Percentiles rank a stretch among this genome's conserved stretches.
These are phyloP conservation scores for Termitomyces bulborhizus DNA, from an alignment of 768 basidiomycete species.

Conservation along the genomic window DNA sequence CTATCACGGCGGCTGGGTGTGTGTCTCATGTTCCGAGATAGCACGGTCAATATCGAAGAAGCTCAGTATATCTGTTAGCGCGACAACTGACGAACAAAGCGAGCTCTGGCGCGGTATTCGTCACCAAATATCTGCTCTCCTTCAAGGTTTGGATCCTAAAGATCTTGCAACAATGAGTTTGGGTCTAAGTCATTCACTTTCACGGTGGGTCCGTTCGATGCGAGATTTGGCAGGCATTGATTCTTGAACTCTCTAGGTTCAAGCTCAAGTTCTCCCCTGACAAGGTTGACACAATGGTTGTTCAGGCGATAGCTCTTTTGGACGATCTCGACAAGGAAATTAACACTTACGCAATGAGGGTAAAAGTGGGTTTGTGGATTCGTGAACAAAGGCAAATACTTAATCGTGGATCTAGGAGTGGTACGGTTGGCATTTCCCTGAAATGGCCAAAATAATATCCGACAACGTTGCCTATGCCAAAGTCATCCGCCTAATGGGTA, in stretches of 20 bases:
- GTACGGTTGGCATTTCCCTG: constrained; percentile 99
- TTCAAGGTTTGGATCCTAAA: constrained; percentile 89
- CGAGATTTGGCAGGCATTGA: not conserved
- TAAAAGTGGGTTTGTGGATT: constrained; percentile 64
- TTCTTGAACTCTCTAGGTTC: constrained; percentile 50
- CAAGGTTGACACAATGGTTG: constrained; percentile 99
- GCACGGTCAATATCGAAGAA: constrained; percentile 90
- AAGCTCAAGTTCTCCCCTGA: constrained; percentile 99
- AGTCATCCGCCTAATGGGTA: constrained; percentile 87
- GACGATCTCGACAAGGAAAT: constrained; percentile 99
- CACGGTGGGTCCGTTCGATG: constrained; percentile 49
- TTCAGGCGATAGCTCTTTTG: constrained; percentile 95
- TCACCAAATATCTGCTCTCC: constrained; percentile 74
- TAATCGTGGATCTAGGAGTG: constrained; percentile 67
- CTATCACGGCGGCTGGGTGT: not conserved
- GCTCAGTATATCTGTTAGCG: constrained; percentile 82
- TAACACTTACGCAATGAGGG: constrained; percentile 98
- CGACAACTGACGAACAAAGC: constrained; percentile 42
- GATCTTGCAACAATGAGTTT: constrained; percentile 97
- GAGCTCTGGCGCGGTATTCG: constrained; percentile 98
- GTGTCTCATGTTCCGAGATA: constrained; percentile 19
- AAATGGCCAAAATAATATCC: constrained; percentile 96
- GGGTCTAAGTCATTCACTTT: constrained; percentile 95
- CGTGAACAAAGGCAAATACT: not conserved
- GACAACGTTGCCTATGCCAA: constrained; percentile 98